Evolutionary conservation across 1,139 yeast species (phyloP), one percentile per base, ranked within the genome.

Genomic region (Ashbya aceris): DNA sequence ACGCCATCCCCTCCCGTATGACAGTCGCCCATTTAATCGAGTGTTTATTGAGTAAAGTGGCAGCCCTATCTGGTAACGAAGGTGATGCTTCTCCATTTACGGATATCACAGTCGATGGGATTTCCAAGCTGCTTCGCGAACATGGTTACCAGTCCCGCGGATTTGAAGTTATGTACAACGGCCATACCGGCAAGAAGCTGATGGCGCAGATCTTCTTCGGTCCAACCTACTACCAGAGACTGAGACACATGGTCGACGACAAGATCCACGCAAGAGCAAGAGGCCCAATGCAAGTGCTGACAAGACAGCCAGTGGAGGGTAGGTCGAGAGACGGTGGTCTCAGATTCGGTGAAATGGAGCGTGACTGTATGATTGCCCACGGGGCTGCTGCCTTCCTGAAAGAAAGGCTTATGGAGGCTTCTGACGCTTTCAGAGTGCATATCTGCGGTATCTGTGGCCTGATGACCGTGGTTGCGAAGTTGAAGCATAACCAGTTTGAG

Each of bases 1-100:
- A 91, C 68, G 98, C 98, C 61, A 91, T 91, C 76, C 99, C 99
- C 54, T 91, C 98, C 45, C 96, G 99, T 76, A 91, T 91, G 99
- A 91, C 99, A 39, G 98, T 91, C 48, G 99, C 98, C 45, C 98
- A 93, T 74, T 83, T 91, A 71, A 91, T 91, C 67, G 99, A 91
- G 69, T 93, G 98, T 80, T 72, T 91, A 62, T 73, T 93, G 56
- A 83, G 95, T 42, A 91, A 93, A 68, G 97, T 93, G 38, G 91
- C 97, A 7, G 81, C 97, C 1, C 73, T 91, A 55, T 80, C 95
- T 38, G 99, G 98, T 56, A 76, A 84, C 57, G 98, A 91, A 67
- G 98, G 98, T 73, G 98, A 91, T 67, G 98, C 98, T 3, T 87
- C 97, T 7, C 98, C 98, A 39, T 91, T 91, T 61, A 91, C 98